Evolutionary conservation across 768 basidiomycete genomes (phyloP).

Genomic region (Amanita pseudoporphyria): DNA sequence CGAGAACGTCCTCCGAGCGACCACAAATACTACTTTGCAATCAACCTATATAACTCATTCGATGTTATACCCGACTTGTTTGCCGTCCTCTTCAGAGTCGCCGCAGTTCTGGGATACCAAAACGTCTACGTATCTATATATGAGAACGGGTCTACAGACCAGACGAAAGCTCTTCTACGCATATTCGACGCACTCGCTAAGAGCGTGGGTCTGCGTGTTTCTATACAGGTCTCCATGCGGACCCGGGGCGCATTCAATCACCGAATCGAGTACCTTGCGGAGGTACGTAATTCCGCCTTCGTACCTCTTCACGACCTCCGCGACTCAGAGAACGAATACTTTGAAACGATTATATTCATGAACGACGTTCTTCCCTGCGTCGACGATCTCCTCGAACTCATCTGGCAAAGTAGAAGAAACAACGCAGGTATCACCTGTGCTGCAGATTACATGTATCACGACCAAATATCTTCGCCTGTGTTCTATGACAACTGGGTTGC

Average conservation of each 20-base stretch:
- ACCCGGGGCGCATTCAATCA: slow-evolving; percentile 96
- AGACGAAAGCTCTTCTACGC: slow-evolving; percentile 92
- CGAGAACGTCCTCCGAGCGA: slow-evolving; percentile 37
- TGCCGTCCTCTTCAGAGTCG: slow-evolving; percentile 89
- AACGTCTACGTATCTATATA: slow-evolving; percentile 99
- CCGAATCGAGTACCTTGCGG: slow-evolving; percentile 99
- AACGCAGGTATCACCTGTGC: slow-evolving; percentile 99
- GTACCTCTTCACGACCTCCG: slow-evolving; percentile 91
- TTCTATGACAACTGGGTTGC: slow-evolving; percentile 99
- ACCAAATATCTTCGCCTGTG: slow-evolving; percentile 86
- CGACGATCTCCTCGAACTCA: slow-evolving; percentile 95
- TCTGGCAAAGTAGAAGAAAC: slow-evolving; percentile 87
- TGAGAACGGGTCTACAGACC: slow-evolving; percentile 98
- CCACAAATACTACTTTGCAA: slow-evolving; percentile 99
- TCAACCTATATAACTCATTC: slow-evolving; percentile 99
- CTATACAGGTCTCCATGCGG: slow-evolving; percentile 87
- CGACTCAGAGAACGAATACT: slow-evolving; percentile 87
- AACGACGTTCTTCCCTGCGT: slow-evolving; percentile 98
- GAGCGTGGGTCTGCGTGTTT: slow-evolving; percentile 84
- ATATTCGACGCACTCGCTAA: slow-evolving; percentile 92
- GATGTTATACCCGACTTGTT: slow-evolving; percentile 97
- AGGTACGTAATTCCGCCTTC: slow-evolving; percentile 97
- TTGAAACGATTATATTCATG: slow-evolving; percentile 98
- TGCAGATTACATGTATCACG: slow-evolving; percentile 98
- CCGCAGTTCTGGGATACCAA: slow-evolving; percentile 88